Percentiles rank a stretch among this genome's conserved stretches.
phyloP scores from a whole-genome alignment of 352 stramenopile species.

The Phytophthora cactorum region DNA sequence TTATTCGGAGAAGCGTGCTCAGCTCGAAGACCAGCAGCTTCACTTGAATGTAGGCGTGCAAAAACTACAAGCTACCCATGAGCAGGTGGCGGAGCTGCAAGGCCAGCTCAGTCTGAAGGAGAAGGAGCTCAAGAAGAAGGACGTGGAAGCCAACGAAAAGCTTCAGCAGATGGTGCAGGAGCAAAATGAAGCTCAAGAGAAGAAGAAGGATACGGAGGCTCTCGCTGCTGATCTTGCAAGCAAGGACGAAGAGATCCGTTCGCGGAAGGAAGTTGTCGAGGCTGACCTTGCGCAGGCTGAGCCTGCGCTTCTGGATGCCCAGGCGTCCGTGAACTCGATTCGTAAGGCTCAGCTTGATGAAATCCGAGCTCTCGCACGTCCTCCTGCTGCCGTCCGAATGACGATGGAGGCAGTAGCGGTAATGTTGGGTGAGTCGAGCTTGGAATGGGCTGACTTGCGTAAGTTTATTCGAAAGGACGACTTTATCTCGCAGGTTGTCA shows the following conservation, averaged over 20 bases:
- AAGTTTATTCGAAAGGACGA: conserved; percentile 97
- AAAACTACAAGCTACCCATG: conserved; percentile 98
- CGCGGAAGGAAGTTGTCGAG: conserved; percentile 95
- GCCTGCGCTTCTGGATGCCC: conserved; percentile 96
- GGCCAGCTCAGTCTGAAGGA: conserved; percentile 94
- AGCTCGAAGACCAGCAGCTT: conserved; percentile 96
- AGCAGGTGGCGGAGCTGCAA: conserved; percentile 95
- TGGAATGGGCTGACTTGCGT: conserved; percentile 97
- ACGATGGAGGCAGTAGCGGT: conserved; percentile 98
- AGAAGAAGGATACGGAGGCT: conserved; percentile 96
- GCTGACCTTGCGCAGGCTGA: conserved; percentile 97
- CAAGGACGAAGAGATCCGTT: conserved; percentile 96
- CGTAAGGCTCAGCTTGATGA: conserved; percentile 99
- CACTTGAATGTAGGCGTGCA: conserved; percentile 99
- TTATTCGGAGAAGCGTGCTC: conserved; percentile 92
- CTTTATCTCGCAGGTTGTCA: conserved; percentile 99
- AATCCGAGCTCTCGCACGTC: conserved; percentile 95
- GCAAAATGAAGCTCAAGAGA: conserved; percentile 97
- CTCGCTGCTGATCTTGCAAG: conserved; percentile 95
- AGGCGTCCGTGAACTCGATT: conserved; percentile 98
- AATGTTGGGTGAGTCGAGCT: conserved; percentile 97
- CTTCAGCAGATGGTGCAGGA: conserved; percentile 99
- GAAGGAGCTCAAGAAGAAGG: conserved; percentile 95
- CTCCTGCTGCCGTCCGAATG: conserved; percentile 96
- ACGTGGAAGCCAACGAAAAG: conserved; percentile 97